Evolutionary conservation across 164 flowering plant genomes (phyloP).

Genomic region (Magnolia officinalis): DNA sequence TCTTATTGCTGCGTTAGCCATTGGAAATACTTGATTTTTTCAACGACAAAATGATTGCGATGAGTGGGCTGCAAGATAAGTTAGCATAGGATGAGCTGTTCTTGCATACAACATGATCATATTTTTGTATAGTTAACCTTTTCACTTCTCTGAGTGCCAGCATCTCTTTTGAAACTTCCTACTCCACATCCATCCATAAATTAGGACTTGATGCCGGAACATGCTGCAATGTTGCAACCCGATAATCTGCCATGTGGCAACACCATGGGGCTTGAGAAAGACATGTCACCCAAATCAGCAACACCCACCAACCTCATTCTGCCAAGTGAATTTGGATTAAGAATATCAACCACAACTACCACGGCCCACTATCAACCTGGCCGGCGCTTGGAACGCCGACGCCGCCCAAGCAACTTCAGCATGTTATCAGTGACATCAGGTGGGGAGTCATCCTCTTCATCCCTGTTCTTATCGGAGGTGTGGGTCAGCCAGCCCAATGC

Average conservation of each 20-base stretch:
- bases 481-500: slow-evolving; percentile 96
- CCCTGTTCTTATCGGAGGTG: slow-evolving; percentile 54
- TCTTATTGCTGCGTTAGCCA: neutral
- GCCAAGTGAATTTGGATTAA: neutral
- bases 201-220: no score
- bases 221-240: neutral
- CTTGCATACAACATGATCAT: neutral
- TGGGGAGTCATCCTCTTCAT: slow-evolving; percentile 44
- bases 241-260: neutral
- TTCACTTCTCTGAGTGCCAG: neutral
- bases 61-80: neutral
- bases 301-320: neutral
- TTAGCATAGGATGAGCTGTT: neutral
- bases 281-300: neutral
- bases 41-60: neutral
- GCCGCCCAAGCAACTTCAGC: slow-evolving; percentile 79
- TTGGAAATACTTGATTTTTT: neutral
- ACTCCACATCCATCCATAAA: no score
- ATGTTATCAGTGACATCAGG: slow-evolving; percentile 86
- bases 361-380: neutral
- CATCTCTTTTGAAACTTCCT: no score
- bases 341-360: neutral
- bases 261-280: neutral
- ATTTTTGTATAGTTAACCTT: neutral
- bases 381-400: slow-evolving; percentile 37